A percentile compares a stretch with the other conserved stretches of the same genome.
phyloP scores from a whole-genome alignment of 345 rosid genomes.

The Acer negundo region DNA sequence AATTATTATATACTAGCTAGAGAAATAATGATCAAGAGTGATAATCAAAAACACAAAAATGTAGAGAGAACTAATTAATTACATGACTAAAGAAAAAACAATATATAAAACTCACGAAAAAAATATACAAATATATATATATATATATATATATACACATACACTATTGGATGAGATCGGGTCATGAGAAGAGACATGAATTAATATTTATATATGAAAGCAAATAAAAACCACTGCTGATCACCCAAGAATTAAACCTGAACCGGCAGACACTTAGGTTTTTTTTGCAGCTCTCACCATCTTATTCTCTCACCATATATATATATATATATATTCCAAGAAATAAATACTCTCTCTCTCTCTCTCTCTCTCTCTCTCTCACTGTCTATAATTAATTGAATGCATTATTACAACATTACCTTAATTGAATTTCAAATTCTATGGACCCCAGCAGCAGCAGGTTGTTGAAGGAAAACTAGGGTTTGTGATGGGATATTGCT shows the following conservation, averaged over 20 bases:
- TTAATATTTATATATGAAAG: no score
- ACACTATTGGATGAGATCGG: neutral
- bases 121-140: neutral
- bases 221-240: conserved; percentile 22
- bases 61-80: no score
- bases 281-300: conserved; percentile 22
- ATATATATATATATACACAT: no score
- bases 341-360: conserved; percentile 27
- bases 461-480: conserved; percentile 44
- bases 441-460: conserved; percentile 55
- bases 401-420: conserved; percentile 16
- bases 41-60: no score
- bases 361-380: neutral
- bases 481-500: conserved; percentile 35
- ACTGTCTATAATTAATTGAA: conserved; percentile 6
- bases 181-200: neutral
- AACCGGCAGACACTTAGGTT: conserved; percentile 56
- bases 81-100: no score
- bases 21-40: conserved; percentile 1
- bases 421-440: conserved; percentile 25
- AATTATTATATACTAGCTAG: no score
- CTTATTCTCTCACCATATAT: conserved; percentile 21
- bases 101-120: no score
- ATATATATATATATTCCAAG: conserved; percentile 25
- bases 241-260: conserved; percentile 30